Percentiles rank a stretch among this genome's conserved stretches.
Conservation (phyloP, 1,284 basidiomycete species). For the Xerocomus amazonicus region DNA sequence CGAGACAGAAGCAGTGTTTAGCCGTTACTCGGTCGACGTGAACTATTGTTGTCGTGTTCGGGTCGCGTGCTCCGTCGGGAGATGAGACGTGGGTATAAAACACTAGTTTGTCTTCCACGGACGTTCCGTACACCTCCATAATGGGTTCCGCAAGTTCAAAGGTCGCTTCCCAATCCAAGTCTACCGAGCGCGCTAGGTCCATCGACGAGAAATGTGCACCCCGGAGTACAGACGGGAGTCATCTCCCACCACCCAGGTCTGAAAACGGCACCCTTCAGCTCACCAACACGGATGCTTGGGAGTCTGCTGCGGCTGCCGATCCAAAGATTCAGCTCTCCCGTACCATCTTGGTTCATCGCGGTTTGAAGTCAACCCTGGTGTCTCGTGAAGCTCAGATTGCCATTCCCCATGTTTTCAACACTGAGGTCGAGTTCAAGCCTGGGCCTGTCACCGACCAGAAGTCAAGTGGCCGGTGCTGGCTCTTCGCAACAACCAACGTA, state of each 20-base stretch:
- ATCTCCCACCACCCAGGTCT: slow-evolving; percentile 33
- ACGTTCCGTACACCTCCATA: slow-evolving; percentile 1
- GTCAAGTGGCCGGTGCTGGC: slow-evolving; percentile 86
- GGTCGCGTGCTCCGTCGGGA: slow-evolving; percentile 10
- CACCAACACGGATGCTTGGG: slow-evolving; percentile 62
- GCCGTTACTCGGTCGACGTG: neutral
- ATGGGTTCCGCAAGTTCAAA: slow-evolving; percentile 29
- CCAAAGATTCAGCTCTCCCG: slow-evolving; percentile 76
- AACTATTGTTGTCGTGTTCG: slow-evolving; percentile 4
- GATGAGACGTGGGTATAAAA: slow-evolving; percentile 29
- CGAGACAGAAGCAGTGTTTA: neutral
- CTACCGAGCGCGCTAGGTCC: slow-evolving; percentile 20
- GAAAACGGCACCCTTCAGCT: slow-evolving; percentile 58
- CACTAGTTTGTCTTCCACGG: neutral
- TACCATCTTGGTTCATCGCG: slow-evolving; percentile 73
- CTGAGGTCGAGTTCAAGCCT: slow-evolving; percentile 74
- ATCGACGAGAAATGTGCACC: slow-evolving; percentile 27
- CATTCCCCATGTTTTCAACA: slow-evolving; percentile 84
- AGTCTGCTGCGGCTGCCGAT: slow-evolving; percentile 50
- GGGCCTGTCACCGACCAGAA: slow-evolving; percentile 87
- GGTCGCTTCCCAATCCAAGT: slow-evolving; percentile 18
- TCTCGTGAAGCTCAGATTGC: slow-evolving; percentile 62
- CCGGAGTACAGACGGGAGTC: neutral
- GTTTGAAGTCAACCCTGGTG: slow-evolving; percentile 65
- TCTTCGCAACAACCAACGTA: slow-evolving; percentile 89